These are phyloP conservation scores for Platanthera guangdongensis DNA, from an alignment of 106 monocot genomes.

Conservation along the genomic window DNA sequence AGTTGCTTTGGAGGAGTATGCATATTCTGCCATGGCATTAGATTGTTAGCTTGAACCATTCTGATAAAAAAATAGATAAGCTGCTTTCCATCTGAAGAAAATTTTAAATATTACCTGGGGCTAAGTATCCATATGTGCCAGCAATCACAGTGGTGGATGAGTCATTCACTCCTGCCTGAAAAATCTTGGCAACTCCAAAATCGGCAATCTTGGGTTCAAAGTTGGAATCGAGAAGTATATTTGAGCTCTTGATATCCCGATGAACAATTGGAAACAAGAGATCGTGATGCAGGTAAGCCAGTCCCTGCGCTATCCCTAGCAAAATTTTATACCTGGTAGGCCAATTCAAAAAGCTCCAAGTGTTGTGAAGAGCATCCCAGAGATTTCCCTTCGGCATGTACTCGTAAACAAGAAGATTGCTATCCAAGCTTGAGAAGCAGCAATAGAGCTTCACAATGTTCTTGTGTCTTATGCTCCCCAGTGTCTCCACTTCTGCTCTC, in stretches of 20 bases:
- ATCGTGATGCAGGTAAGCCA: conserved; percentile 93
- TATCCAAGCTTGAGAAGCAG: conserved; percentile 71
- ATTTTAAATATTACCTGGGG: conserved; percentile 51
- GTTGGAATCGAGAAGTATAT: conserved; percentile 78
- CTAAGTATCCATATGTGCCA: conserved; percentile 87
- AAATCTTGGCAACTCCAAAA: conserved; percentile 86
- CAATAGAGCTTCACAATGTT: conserved; percentile 98
- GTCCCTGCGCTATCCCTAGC: conserved; percentile 68
- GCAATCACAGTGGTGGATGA: conserved; percentile 58
- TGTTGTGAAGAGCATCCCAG: conserved; percentile 82
- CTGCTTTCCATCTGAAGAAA: not conserved
- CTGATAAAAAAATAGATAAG: not conserved
- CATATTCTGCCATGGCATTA: conserved; percentile 52
- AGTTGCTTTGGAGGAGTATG: conserved; percentile 79
- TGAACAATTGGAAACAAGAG: conserved; percentile 77
- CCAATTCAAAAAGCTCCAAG: conserved; percentile 63
- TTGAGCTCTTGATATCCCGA: conserved; percentile 86
- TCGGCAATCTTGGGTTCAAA: conserved; percentile 94
- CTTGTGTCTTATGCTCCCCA: conserved; percentile 96
- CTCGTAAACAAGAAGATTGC: conserved; percentile 86
- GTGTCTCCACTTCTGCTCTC: conserved; percentile 69
- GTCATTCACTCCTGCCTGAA: conserved; percentile 51
- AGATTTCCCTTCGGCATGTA: conserved; percentile 97
- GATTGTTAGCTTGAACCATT: not conserved
- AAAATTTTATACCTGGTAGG: conserved; percentile 66